Evolutionary conservation across 2,329 filamentous ascomycete genomes (phyloP), one percentile per base, ranked within the genome.

Genomic region (Tolypocladium sp.): DNA sequence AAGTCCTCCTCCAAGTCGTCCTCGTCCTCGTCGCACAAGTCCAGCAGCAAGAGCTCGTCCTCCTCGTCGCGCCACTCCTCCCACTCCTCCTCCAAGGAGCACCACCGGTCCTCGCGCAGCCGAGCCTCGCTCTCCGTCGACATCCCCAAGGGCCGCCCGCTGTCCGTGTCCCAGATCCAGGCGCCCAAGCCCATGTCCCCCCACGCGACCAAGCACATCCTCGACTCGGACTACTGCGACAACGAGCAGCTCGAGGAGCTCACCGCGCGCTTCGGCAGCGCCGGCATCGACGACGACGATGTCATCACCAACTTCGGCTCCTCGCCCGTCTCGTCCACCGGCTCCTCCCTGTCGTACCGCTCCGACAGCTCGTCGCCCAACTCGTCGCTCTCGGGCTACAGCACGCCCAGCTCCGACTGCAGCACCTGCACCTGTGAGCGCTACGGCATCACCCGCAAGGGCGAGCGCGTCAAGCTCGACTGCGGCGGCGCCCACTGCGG

Each of bases 391-490:
- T 87, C 88, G 58, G 89, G 87, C 67, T 92, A 91, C 74, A 91
- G 90, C 80, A 90, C 87, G 62, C 89, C 89, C 63, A 82, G 82
- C 75, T 91, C 89, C 57, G 89, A 89, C 69, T 86, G 85, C 77
- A 87, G 83, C 70, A 83, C 82, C 73, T 97, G 94, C 85, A 92
- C 88, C 64, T 97, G 93, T 79, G 91, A 97, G 76, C 90, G 92
- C 78, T 97, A 94, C 80, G 93, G 92, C 68, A 96, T 97, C 80
- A 97, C 92, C 64, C 90, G 92, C 77, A 87, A 88, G 74, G 92
- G 92, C 71, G 89, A 95, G 75, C 88, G 92, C 70, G 89, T 97
- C 83, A 94, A 93, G 84, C 86, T 97, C 74, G 92, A 97, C 84
- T 97, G 93, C 71, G 92, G 92, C 67, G 93, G 93, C 67, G 81